phyloP scores from a whole-genome alignment of 1,284 basidiomycete species.

The Fomitopsis palustris region DNA sequence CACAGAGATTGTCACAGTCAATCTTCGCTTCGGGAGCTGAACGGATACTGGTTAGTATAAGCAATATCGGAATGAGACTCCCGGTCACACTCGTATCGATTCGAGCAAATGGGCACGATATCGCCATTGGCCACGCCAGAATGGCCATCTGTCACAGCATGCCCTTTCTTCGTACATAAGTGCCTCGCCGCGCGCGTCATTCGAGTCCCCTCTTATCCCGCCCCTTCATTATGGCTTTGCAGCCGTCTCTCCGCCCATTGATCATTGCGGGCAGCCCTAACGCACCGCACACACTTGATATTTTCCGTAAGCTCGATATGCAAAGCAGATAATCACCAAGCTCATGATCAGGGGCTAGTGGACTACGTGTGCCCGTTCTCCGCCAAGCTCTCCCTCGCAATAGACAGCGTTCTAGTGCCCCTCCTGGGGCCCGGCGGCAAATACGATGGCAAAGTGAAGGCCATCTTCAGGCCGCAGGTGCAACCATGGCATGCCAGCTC shows the following conservation, averaged over 20 bases:
- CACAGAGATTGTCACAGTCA: too few species aligned
- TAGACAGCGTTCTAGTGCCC: slow-evolving; percentile 61
- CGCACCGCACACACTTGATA: slow-evolving; percentile 81
- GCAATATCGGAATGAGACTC: too few species aligned
- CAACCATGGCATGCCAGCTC: slow-evolving; percentile 83
- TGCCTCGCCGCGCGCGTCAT: not conserved
- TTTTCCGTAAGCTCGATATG: slow-evolving; percentile 56
- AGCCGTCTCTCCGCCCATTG: slow-evolving; percentile 72
- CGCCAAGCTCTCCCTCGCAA: slow-evolving; percentile 57
- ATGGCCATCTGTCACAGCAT: not conserved
- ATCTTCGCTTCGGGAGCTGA: too few species aligned
- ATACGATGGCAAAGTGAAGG: slow-evolving; percentile 77
- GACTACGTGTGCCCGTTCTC: slow-evolving; percentile 90
- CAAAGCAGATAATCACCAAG: not conserved
- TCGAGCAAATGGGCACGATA: not conserved
- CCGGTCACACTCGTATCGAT: not conserved
- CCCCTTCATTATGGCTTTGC: slow-evolving; percentile 67
- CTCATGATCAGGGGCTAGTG: slow-evolving; percentile 38
- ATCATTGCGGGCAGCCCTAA: slow-evolving; percentile 62
- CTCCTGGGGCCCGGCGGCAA: slow-evolving; percentile 56
- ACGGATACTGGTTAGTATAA: too few species aligned
- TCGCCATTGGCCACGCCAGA: not conserved
- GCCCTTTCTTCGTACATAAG: not conserved
- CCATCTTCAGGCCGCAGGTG: slow-evolving; percentile 79
- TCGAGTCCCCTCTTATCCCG: not conserved